Base-by-base conservation (phyloP, 2,329 filamentous ascomycete genomes). In the Rhytidhysteron rufulum region DNA sequence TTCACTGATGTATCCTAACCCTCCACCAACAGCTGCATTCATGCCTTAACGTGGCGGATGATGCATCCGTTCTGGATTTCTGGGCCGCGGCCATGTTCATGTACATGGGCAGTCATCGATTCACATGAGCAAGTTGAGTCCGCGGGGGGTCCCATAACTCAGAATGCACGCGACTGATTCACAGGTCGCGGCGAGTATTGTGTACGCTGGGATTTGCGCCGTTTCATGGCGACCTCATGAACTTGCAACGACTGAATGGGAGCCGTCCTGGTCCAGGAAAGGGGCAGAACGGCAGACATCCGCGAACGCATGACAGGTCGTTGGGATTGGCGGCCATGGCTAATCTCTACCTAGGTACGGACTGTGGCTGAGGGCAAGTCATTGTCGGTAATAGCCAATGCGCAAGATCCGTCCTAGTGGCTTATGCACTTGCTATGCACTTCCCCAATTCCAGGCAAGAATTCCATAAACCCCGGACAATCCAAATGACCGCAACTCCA, bases 361-460 rank as follows among this genome's bases (percentile, higher is more conserved):
- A 32, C 17, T 34, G 41, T 48, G 43, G 45, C 45, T 46, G 40
- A 45, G 34, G 32, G 32, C 41, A 9, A 33, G n/a, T 19, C 10
- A 33, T 18, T 13, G 35, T 46, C 36, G 38, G 32, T 41, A 25
- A 27, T 38, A 42, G 24, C 39, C 36, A 42, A 47, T 41, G 43
- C 37, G 34, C 38, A 44, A 25, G 35, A 33, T 24, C 44, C 37
- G 11, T 42, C 34, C 34, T 32, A 38, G 40, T 38, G 38, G 43
- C 33, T 34, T 39, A 7, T 27, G 24, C 24, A 13, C 24, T 7
- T 8, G 42, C n/a, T n/a, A n/a, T 50, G 38, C 48, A 39, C 45
- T 50, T 48, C 45, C 45, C 48, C 48, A 41, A 35, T 46, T 46
- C 38, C 37, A 42, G 45, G 45, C 44, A 50, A 44, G 39, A 45